A percentile compares a stretch with the other conserved stretches of the same genome.
Evolutionary conservation across 768 basidiomycete genomes (phyloP).

Genomic region (Xanthoconium stramineum): DNA sequence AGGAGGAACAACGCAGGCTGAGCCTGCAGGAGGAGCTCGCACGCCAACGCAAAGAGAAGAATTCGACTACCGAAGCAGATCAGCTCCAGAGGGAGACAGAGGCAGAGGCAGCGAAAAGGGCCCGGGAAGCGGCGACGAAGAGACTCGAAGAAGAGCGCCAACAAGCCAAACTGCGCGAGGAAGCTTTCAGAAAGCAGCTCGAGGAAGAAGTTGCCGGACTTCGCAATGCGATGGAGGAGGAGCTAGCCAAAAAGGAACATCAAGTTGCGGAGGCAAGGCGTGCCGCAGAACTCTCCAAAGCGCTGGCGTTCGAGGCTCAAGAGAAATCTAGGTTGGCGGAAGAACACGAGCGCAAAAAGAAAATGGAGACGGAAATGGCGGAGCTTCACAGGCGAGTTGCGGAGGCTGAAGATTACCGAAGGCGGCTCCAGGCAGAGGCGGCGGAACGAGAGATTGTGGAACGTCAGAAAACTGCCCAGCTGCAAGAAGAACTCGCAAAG

Average conservation of each 20-base stretch:
- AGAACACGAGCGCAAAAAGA: constrained; percentile 30
- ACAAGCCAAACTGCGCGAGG: constrained; percentile 23
- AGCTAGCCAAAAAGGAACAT: constrained; percentile 23
- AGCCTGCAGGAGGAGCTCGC: constrained; percentile 27
- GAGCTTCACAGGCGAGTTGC: constrained; percentile 24
- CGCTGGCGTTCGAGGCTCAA: constrained; percentile 26
- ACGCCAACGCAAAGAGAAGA: constrained; percentile 20
- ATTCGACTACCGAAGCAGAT: constrained; percentile 14
- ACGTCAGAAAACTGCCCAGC: constrained; percentile 25
- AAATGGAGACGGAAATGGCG: constrained; percentile 24
- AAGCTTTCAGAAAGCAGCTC: constrained; percentile 20
- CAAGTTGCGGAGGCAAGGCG: constrained; percentile 24
- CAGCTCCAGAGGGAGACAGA: constrained; percentile 20
- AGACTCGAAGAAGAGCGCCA: constrained; percentile 28
- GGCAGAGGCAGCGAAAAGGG: constrained; percentile 14
- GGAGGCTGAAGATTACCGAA: constrained; percentile 28
- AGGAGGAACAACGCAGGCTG: constrained; percentile 28
- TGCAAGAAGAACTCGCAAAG: constrained; percentile 31
- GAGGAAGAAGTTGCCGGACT: constrained; percentile 28
- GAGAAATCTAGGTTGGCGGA: constrained; percentile 29
- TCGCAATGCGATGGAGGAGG: constrained; percentile 21
- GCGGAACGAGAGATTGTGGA: constrained; percentile 27
- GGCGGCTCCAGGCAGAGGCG: constrained; percentile 26
- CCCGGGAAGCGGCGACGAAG: constrained; percentile 18
- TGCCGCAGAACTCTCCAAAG: constrained; percentile 27